These are phyloP conservation scores for Hymenoscyphus scutula DNA, from an alignment of 2,329 filamentous ascomycete species.

Conservation along the genomic window DNA sequence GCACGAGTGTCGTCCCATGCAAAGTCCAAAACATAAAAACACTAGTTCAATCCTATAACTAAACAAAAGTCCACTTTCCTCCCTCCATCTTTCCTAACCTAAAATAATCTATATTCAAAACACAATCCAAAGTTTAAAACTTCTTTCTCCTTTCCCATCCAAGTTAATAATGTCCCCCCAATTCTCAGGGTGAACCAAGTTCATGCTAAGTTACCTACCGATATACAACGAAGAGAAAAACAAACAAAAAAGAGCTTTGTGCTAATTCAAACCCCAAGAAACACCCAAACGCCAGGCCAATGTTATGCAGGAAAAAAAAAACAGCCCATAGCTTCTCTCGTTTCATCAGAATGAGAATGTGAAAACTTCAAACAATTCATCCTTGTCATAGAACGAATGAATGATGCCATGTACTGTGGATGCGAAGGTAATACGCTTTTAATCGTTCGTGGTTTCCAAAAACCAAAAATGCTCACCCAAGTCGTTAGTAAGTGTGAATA, in stretches of 20 bases:
- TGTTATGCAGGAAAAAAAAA: not conserved
- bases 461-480: not conserved
- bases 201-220: too few species aligned
- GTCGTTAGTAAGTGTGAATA: not conserved
- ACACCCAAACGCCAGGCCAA: not conserved
- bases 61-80: too few species aligned
- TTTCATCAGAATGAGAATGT: not conserved
- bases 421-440: not conserved
- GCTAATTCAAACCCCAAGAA: not conserved
- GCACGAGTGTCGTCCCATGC: too few species aligned
- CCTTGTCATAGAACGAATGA: not conserved
- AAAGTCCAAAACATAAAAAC: too few species aligned
- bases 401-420: not conserved
- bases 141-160: too few species aligned
- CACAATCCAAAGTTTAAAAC: too few species aligned
- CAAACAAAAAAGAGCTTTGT: not conserved
- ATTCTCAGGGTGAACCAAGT: not conserved
- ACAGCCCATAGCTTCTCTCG: not conserved
- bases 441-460: not conserved
- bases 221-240: not conserved
- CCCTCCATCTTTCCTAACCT: too few species aligned
- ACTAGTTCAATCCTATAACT: too few species aligned
- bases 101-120: too few species aligned
- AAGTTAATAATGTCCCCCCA: not conserved
- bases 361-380: not conserved